Evolutionary conservation across 441 rosid species (phyloP).

Genomic region (Aquilaria agallochum): DNA sequence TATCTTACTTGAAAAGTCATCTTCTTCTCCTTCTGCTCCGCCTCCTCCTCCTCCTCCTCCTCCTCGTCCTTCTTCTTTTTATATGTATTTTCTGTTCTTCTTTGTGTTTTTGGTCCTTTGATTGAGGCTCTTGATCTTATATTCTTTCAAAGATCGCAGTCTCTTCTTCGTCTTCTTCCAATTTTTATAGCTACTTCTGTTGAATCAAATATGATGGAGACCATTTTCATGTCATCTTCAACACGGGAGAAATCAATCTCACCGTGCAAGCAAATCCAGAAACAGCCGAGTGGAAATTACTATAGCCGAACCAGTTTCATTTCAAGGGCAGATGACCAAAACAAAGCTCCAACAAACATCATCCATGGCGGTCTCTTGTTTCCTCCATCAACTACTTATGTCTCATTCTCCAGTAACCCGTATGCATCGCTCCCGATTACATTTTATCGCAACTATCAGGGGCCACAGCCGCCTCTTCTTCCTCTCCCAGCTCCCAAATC

Average conservation of each 20-base stretch:
- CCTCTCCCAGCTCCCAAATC: conserved; percentile 53
- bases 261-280: conserved; percentile 29
- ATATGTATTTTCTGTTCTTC: not conserved
- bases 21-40: no score
- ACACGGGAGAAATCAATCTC: conserved; percentile 32
- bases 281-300: conserved; percentile 27
- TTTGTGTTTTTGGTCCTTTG: not conserved
- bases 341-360: conserved; percentile 26
- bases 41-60: no score
- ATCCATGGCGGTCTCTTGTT: conserved; percentile 28
- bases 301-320: not conserved
- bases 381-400: conserved; percentile 19
- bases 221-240: conserved; percentile 31
- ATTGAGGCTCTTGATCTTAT: conserved; percentile 25
- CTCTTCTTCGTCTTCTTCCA: conserved; percentile 1
- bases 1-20: no score
- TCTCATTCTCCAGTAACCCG: no score
- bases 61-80: no score
- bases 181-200: not conserved
- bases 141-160: conserved; percentile 32
- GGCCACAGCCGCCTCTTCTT: conserved; percentile 69
- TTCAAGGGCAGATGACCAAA: conserved; percentile 34
- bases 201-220: conserved; percentile 35
- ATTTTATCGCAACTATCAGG: conserved; percentile 7
- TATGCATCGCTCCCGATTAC: conserved; percentile 9